Evolutionary conservation across 2,329 filamentous ascomycete genomes (phyloP), one percentile per base, ranked within the genome.

Genomic region (Metarhizium sp.): DNA sequence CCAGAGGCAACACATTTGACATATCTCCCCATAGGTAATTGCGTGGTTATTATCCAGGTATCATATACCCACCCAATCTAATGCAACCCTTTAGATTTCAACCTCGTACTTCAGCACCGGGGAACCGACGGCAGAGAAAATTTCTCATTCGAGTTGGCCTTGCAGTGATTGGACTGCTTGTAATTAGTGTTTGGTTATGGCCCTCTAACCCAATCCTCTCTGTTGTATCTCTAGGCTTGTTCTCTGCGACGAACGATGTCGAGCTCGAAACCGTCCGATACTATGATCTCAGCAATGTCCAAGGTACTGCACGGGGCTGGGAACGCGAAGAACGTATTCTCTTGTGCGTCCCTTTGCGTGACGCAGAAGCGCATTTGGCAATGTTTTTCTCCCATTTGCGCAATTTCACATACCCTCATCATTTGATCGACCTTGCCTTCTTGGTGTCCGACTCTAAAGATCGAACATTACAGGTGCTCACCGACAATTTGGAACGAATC

Each of bases 371-470:
- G 30, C 94, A 99, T 78, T 75, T 99, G 51, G 83, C 87, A 59
- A 97, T 99, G 92, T 97, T 99, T 80, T 99, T 99, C 74, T 87
- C 88, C n/a, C 95, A 99, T 69, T 79, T 99, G 57, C 86, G 85
- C 62, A 99, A 99, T 73, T 87, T 99, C 62, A 99, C 94, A 18
- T 99, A 99, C 67, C 94, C 94, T 0, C 94, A 99, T 70, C 88
- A 95, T 68, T 80, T 99, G 52, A 95, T 99, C 67, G 94, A 99
- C 69, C 80, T 99, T 50, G 94, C 94, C 6, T 99, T 99, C 67
- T 78, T 99, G 36, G 94, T 99, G 29, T 96, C 94, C 57, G 94
- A 99, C 69, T 97, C 94, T 36, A 96, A 96, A 69, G 94, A 99
- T 67, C 82, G 86, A 58, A 99, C 94, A 1, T 77, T 96, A 42